Conservation (phyloP, 208 protist genomes). For the Trypanosoma caninum region DNA sequence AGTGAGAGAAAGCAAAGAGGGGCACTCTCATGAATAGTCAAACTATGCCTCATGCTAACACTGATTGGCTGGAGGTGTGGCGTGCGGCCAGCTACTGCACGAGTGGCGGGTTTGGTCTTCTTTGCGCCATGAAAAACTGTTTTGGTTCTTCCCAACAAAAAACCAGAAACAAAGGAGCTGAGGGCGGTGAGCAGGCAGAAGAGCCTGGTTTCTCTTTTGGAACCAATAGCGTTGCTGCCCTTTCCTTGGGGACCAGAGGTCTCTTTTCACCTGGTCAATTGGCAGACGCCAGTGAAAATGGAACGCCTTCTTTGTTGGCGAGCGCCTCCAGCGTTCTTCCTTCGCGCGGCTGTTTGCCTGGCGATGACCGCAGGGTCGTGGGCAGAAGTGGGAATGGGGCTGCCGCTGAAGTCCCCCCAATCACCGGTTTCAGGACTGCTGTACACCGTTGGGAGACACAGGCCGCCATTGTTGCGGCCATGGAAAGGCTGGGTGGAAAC, state of each 20-base stretch:
- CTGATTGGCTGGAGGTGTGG: slow-evolving; percentile 46
- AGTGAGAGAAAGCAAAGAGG: not conserved
- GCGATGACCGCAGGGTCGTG: too few species aligned
- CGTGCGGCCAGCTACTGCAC: slow-evolving; percentile 36
- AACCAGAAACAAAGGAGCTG: too few species aligned
- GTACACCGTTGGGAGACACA: slow-evolving; percentile 5
- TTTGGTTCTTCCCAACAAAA: too few species aligned
- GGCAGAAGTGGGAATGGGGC: not conserved
- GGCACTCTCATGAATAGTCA: not conserved
- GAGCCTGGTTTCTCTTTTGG: too few species aligned
- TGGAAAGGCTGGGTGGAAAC: not conserved
- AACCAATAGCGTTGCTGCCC: too few species aligned
- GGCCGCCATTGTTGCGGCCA: not conserved
- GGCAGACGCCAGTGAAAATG: too few species aligned
- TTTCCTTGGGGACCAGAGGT: too few species aligned
- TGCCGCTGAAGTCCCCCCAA: not conserved
- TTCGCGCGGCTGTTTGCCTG: too few species aligned
- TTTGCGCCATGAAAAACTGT: slow-evolving; percentile 37
- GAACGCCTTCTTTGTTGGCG: too few species aligned
- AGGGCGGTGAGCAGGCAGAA: too few species aligned
- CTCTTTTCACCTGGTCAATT: too few species aligned
- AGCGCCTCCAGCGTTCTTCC: too few species aligned
- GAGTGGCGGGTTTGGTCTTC: slow-evolving; percentile 37
- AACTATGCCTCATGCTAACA: not conserved
- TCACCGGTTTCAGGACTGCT: slow-evolving; percentile 2